Evolutionary conservation across 805 yeast genomes (phyloP).

Genomic region (Nakazawaea laoshanensis): DNA sequence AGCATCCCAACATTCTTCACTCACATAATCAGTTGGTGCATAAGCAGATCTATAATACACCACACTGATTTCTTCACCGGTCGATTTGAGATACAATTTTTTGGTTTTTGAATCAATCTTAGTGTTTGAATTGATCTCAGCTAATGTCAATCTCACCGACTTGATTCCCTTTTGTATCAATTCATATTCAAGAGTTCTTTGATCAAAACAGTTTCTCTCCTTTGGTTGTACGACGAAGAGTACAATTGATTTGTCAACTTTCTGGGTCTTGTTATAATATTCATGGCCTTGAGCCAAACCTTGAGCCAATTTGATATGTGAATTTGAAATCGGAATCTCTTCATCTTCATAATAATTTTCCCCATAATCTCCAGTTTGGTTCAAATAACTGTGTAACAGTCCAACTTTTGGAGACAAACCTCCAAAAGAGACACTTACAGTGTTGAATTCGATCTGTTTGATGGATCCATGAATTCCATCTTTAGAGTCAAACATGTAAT

Average conservation of each 20-base stretch:
- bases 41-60: constrained; percentile 90
- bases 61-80: constrained; percentile 71
- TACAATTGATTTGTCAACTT: constrained; percentile 39
- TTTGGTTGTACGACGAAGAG: constrained; percentile 75
- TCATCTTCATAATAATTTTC: constrained; percentile 32
- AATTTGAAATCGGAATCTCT: constrained; percentile 55
- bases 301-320: constrained; percentile 49
- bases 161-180: constrained; percentile 48
- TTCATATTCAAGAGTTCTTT: constrained; percentile 71
- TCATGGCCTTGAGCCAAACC: constrained; percentile 64
- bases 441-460: constrained; percentile 94
- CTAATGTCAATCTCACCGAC: constrained; percentile 60
- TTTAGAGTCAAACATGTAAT: constrained; percentile 64
- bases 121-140: constrained; percentile 41
- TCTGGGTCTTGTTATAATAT: constrained; percentile 34
- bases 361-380: constrained; percentile 48
- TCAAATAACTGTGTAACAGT: constrained; percentile 60
- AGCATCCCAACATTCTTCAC: constrained; percentile 67
- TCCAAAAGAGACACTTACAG: constrained; percentile 92
- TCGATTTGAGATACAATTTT: constrained; percentile 43
- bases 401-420: constrained; percentile 81
- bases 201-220: constrained; percentile 90
- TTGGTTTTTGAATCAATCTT: constrained; percentile 27
- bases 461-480: constrained; percentile 36
- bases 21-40: constrained; percentile 69